phyloP scores from a whole-genome alignment of 2,329 filamentous ascomycete genomes.

The Teratosphaeria destructans region DNA sequence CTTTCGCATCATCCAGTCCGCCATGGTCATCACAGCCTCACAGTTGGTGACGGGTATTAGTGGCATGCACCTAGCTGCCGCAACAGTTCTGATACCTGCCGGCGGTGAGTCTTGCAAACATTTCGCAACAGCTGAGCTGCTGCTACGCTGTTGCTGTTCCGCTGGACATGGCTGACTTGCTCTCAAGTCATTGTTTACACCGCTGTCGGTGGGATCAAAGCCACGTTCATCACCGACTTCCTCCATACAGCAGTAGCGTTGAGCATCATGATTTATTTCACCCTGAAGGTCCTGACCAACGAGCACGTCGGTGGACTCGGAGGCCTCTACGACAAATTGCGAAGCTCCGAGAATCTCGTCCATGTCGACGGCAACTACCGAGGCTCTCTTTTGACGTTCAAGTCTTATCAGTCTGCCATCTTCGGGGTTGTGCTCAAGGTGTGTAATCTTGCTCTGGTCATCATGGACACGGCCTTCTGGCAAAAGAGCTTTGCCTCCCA shows the following conservation, averaged over 20 bases:
- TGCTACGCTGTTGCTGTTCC: not conserved
- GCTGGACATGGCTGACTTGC: not conserved
- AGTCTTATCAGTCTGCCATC: not conserved
- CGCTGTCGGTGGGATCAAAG: not conserved
- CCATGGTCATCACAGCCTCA: not conserved
- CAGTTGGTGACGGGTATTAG: not conserved
- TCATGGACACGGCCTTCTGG: not conserved
- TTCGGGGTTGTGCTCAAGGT: not conserved
- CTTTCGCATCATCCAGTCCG: constrained; percentile 4
- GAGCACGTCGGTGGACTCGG: not conserved
- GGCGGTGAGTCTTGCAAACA: not conserved
- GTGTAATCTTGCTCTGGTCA: not conserved
- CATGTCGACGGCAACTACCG: not conserved
- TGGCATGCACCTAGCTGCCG: not conserved
- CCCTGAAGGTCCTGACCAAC: not conserved
- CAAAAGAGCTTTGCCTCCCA: not conserved
- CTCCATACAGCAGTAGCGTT: not conserved
- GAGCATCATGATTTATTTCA: not conserved
- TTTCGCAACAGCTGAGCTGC: not conserved
- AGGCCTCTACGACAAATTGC: not conserved
- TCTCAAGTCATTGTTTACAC: not conserved
- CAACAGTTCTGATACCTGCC: not conserved
- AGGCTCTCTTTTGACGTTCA: not conserved
- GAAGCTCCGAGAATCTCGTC: not conserved
- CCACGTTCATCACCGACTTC: not conserved